Evolutionary conservation across 176 grass and related monocot genomes (phyloP).

Genomic region (Echinochloa phyllopogon): DNA sequence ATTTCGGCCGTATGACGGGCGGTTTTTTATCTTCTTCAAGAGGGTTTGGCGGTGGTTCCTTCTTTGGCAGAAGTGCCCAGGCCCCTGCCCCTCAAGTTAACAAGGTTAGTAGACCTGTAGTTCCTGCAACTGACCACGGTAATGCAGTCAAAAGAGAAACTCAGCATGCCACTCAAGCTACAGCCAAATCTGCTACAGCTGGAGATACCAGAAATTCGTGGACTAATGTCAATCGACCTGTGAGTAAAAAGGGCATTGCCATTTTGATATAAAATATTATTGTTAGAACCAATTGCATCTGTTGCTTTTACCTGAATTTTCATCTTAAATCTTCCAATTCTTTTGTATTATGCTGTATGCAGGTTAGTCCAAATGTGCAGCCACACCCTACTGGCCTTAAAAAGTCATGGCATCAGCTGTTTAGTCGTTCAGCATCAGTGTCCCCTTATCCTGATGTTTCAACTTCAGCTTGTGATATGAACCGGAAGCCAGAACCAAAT

Average conservation of each 20-base stretch:
- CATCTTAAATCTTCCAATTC: constrained; percentile 32
- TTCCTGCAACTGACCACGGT: constrained; percentile 54
- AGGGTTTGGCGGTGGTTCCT: constrained; percentile 60
- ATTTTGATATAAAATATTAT: constrained; percentile 21
- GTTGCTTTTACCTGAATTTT: constrained; percentile 30
- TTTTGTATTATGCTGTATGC: constrained; percentile 45
- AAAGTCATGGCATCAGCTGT: constrained; percentile 89
- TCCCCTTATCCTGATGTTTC: constrained; percentile 66
- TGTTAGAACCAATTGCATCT: constrained; percentile 9
- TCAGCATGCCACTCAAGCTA: constrained; percentile 46
- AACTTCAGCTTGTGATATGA: constrained; percentile 43
- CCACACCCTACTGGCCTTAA: constrained; percentile 56
- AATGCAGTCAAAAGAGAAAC: constrained; percentile 63
- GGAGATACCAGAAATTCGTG: constrained; percentile 61
- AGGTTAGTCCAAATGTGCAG: constrained; percentile 76
- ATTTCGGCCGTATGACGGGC: constrained; percentile 73
- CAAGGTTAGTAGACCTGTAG: constrained; percentile 56
- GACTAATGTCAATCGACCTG: constrained; percentile 58
- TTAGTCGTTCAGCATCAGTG: constrained; percentile 66
- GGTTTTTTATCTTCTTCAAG: constrained; percentile 72
- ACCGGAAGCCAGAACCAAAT: constrained; percentile 45
- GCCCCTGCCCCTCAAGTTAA: constrained; percentile 49
- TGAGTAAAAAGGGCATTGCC: constrained; percentile 56
- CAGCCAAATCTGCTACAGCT: constrained; percentile 49
- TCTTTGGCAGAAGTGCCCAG: constrained; percentile 76